These are phyloP conservation scores for Solanum pimpinellifolium DNA, from an alignment of 257 asterid species.

Conservation along the genomic window DNA sequence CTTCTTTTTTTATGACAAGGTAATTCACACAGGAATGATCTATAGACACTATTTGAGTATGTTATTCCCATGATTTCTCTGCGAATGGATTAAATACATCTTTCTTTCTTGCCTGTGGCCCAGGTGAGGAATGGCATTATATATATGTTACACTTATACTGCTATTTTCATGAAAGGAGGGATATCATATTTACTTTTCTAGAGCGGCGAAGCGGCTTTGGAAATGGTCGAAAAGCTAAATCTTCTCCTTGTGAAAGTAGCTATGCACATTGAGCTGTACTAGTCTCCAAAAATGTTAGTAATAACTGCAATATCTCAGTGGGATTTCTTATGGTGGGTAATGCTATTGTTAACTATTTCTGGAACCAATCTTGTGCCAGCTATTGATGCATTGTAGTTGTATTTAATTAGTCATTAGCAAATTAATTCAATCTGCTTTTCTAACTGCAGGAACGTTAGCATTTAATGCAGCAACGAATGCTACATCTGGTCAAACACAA, in stretches of 20 bases:
- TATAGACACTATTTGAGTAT: background rate
- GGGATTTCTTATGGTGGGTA: background rate
- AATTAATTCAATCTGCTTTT: background rate
- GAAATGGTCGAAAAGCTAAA: background rate
- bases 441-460: background rate
- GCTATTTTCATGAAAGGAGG: background rate
- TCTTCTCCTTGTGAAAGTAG: background rate
- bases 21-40: background rate
- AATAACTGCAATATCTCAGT: background rate
- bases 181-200: background rate
- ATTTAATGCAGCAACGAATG: background rate
- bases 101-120: background rate
- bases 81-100: background rate
- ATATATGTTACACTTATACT: background rate
- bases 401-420: background rate
- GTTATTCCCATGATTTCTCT: background rate
- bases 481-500: background rate
- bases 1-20: background rate
- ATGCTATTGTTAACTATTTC: background rate
- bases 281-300: background rate
- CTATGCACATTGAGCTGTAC: background rate
- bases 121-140: background rate
- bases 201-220: background rate
- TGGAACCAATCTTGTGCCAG: background rate
- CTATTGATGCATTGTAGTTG: background rate